Evolutionary conservation across 2,329 filamentous ascomycete species (phyloP).

Genomic region (Cladophialophora bantiana): DNA sequence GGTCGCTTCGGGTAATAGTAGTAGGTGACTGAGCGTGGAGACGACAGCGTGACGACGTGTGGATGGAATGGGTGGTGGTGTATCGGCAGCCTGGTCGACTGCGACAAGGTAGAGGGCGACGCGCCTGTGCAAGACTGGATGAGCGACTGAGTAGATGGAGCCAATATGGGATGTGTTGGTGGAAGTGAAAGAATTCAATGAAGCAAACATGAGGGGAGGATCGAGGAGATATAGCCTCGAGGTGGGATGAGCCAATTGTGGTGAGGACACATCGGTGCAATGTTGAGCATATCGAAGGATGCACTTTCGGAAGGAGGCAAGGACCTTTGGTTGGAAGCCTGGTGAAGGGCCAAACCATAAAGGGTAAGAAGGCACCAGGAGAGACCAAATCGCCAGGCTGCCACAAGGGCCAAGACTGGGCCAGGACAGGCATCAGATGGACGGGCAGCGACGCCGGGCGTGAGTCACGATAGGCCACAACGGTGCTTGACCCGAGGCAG

Average conservation of each 20-base stretch:
- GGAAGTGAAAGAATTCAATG: constrained; percentile 21
- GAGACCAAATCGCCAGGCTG: constrained; percentile 36
- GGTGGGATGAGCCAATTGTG: constrained; percentile 31
- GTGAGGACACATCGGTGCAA: constrained; percentile 25
- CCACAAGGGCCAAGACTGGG: constrained; percentile 22
- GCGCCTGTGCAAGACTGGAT: constrained; percentile 8
- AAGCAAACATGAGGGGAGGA: constrained; percentile 16
- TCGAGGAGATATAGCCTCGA: constrained; percentile 35
- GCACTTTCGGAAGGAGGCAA: constrained; percentile 13
- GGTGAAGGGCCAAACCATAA: constrained; percentile 11
- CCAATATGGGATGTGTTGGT: constrained; percentile 14
- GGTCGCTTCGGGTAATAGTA: constrained; percentile 36
- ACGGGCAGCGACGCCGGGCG: neutral
- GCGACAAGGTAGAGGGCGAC: constrained; percentile 14
- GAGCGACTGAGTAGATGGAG: neutral
- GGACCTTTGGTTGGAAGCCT: constrained; percentile 37
- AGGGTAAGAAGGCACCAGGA: neutral
- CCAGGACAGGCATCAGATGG: constrained; percentile 21
- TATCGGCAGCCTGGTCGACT: constrained; percentile 31
- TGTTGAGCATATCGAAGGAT: constrained; percentile 22
- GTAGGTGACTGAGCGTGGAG: constrained; percentile 38
- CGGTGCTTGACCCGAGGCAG: constrained; percentile 4
- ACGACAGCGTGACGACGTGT: constrained; percentile 37
- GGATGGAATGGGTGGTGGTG: constrained; percentile 2
- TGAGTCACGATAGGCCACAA: constrained; percentile 31